Conservation (phyloP, 495 filamentous ascomycete species). For the Penicillium manginii region DNA sequence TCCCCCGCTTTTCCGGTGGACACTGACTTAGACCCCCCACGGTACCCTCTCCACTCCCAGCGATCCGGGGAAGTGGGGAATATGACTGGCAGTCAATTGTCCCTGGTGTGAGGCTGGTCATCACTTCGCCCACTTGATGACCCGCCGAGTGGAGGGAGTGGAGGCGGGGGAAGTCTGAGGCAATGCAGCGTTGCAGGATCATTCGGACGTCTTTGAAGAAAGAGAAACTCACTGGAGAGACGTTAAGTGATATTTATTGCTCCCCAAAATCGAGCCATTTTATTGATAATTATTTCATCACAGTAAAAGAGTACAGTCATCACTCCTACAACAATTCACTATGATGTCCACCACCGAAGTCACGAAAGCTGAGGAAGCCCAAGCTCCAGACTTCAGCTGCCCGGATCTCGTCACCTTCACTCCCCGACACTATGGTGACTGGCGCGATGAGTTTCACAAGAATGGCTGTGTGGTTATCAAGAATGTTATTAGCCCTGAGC, state of each 20-base stretch:
- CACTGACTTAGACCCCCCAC: neutral
- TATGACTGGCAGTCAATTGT: neutral
- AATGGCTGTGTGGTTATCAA: conserved; percentile 25
- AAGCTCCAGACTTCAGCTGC: conserved; percentile 3
- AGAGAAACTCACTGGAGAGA: neutral
- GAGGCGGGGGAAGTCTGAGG: neutral
- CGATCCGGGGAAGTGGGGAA: conserved; percentile 1
- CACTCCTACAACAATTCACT: neutral
- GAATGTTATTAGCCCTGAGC: conserved; percentile 32
- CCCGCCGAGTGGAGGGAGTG: conserved; percentile 1
- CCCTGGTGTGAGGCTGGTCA: neutral
- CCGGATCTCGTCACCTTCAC: conserved; percentile 26
- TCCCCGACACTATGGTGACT: conserved; percentile 31
- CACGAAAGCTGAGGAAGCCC: neutral
- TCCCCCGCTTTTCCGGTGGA: neutral
- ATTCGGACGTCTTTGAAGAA: neutral
- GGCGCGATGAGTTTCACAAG: conserved; percentile 11
- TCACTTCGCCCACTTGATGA: neutral
- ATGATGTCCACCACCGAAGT: conserved; percentile 16
- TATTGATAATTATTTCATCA: neutral
- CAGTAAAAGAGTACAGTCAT: neutral
- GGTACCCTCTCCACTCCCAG: neutral
- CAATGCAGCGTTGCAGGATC: neutral
- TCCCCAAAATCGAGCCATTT: neutral
- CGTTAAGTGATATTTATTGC: conserved; percentile 5